Conservation (phyloP, 1,284 basidiomycete genomes). For the Entoloma clypeatum region DNA sequence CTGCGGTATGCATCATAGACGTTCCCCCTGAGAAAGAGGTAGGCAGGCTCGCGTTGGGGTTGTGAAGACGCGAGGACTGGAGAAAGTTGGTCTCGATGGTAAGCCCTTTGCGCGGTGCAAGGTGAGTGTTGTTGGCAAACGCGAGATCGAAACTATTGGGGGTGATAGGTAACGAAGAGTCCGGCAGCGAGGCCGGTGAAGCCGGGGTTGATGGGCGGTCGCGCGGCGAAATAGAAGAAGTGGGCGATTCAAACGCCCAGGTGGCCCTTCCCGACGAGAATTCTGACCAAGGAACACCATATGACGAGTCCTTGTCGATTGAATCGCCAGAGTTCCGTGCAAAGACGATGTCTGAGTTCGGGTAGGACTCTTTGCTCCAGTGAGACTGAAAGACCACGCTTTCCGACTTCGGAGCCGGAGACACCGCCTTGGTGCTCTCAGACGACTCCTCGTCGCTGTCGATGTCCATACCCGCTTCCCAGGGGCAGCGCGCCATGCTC, state of each 20-base stretch:
- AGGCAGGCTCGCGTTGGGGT: conserved; percentile 42
- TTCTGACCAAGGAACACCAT: conserved; percentile 32
- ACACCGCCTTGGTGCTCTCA: conserved; percentile 30
- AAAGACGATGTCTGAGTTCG: conserved; percentile 61
- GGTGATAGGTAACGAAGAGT: conserved; percentile 44
- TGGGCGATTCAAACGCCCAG: conserved; percentile 24
- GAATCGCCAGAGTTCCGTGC: conserved; percentile 37
- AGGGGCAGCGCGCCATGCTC: conserved; percentile 77
- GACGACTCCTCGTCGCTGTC: conserved; percentile 54
- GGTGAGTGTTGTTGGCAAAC: conserved; percentile 35
- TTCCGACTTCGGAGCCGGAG: conserved; percentile 29
- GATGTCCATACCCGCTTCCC: conserved; percentile 72
- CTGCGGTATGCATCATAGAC: conserved; percentile 68
- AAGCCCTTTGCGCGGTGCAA: conserved; percentile 40
- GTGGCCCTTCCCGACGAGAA: conserved; percentile 21
- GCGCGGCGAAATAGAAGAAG: conserved; percentile 19
- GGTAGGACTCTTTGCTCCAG: conserved; percentile 72
- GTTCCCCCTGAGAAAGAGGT: conserved; percentile 51
- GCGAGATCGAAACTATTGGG: conserved; percentile 47
- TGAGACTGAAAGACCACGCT: conserved; percentile 36
- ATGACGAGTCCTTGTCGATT: conserved; percentile 31
- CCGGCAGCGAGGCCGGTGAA: conserved; percentile 35
- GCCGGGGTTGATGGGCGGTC: conserved; percentile 29
- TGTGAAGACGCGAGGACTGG: conserved; percentile 47
- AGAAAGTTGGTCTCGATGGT: conserved; percentile 58